These are phyloP conservation scores for Sporothrix brasiliensis DNA, from an alignment of 2,329 filamentous ascomycete genomes.

Conservation along the genomic window DNA sequence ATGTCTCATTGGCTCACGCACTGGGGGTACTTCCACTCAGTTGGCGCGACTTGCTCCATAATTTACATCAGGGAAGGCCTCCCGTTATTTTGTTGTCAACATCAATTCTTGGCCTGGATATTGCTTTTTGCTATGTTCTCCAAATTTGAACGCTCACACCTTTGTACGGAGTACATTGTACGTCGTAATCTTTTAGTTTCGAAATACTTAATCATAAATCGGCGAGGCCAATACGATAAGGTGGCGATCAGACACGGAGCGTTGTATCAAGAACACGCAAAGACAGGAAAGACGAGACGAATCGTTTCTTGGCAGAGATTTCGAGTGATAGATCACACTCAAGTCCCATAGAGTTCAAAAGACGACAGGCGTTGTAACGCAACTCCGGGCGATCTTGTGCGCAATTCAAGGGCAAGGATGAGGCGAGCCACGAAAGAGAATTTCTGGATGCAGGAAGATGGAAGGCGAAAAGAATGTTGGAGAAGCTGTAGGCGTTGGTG, in stretches of 20 bases:
- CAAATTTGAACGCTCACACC: no score
- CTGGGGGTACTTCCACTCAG: constrained; percentile 12
- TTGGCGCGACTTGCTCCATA: neutral
- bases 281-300: constrained; percentile 15
- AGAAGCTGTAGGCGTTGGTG: neutral
- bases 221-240: neutral
- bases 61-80: neutral
- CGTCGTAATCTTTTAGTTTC: neutral
- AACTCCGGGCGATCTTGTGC: constrained; percentile 17
- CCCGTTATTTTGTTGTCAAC: neutral
- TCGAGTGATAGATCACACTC: no score
- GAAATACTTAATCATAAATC: neutral
- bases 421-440: neutral
- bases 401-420: constrained; percentile 1
- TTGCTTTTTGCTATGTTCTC: neutral
- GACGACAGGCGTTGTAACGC: neutral
- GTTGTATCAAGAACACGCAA: constrained; percentile 22
- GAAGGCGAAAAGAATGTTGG: neutral
- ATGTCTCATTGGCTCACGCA: constrained; percentile 2
- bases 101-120: no score
- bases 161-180: no score
- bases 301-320: constrained; percentile 18
- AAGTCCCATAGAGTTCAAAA: neutral
- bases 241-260: constrained; percentile 26
- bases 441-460: neutral